A percentile compares a stretch with the other conserved stretches of the same genome.
phyloP scores from a whole-genome alignment of 495 filamentous ascomycete genomes.

The Tuber melanosporum region DNA sequence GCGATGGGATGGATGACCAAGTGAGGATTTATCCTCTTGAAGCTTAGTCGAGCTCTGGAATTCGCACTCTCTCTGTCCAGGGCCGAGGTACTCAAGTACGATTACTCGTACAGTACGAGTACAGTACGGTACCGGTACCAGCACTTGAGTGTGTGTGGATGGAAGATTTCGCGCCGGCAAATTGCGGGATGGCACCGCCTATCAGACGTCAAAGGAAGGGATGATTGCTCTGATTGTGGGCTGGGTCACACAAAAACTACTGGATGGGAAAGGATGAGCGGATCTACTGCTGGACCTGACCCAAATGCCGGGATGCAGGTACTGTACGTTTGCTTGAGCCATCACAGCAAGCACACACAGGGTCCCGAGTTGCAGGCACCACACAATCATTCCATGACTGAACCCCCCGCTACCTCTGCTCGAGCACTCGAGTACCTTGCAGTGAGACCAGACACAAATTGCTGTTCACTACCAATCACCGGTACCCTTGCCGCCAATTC shows the following conservation, averaged over 20 bases:
- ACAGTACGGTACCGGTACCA: background rate
- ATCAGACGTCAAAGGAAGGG: slow-evolving; percentile 2
- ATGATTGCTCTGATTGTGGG: background rate
- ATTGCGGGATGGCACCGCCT: background rate
- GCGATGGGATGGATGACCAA: background rate
- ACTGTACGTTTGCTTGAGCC: background rate
- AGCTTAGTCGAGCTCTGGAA: background rate
- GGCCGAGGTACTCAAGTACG: background rate
- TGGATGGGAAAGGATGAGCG: background rate
- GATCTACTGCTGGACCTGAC: background rate
- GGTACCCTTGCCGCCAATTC: background rate
- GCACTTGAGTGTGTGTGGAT: background rate
- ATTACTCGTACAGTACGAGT: too few relatives aligned
- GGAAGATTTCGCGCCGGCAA: background rate
- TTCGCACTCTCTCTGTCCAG: background rate
- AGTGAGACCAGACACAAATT: background rate
- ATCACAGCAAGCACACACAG: background rate
- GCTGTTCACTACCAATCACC: background rate
- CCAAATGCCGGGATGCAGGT: background rate
- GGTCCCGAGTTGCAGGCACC: background rate
- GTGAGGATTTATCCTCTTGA: background rate
- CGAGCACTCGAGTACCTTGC: background rate
- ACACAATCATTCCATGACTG: background rate
- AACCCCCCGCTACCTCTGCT: too few relatives aligned
- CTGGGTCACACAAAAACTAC: background rate